Evolutionary conservation across 495 filamentous ascomycete species (phyloP).

Genomic region (Thozetella sp.): DNA sequence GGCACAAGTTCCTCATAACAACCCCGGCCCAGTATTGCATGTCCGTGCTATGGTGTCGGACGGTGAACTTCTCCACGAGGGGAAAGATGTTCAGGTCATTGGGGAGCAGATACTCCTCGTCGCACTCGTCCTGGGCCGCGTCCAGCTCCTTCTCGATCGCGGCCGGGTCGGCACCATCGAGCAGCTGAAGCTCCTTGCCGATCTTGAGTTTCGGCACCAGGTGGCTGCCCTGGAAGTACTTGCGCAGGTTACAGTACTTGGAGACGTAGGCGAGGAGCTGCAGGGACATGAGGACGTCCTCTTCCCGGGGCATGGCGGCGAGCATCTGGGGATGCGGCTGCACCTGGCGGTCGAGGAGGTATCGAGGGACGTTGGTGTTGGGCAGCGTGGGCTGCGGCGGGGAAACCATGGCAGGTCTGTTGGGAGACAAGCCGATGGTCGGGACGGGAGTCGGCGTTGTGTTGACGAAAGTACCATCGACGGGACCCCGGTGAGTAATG

Average conservation of each 20-base stretch:
- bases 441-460: conserved; percentile 52
- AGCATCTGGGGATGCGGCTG: conserved; percentile 68
- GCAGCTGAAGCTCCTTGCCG: conserved; percentile 75
- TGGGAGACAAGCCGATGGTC: conserved; percentile 74
- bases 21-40: conserved; percentile 99
- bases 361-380: conserved; percentile 67
- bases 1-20: conserved; percentile 97
- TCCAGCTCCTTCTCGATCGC: conserved; percentile 36
- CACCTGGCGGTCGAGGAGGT: conserved; percentile 71
- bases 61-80: conserved; percentile 96
- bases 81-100: conserved; percentile 99
- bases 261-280: conserved; percentile 97
- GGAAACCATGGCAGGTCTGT: conserved; percentile 71
- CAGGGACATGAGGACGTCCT: conserved; percentile 98
- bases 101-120: conserved; percentile 89
- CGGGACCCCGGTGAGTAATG: conserved; percentile 86
- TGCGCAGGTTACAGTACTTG: conserved; percentile 94
- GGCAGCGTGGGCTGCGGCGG: conserved; percentile 70
- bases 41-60: conserved; percentile 88
- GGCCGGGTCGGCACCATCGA: conserved; percentile 65
- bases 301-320: conserved; percentile 90
- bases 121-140: conserved; percentile 58
- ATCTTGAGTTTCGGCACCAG: conserved; percentile 92
- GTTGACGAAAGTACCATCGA: conserved; percentile 88
- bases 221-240: conserved; percentile 94